These are phyloP conservation scores for Heracleum sosnowskyi DNA, from an alignment of 129 eudicot genomes.

Conservation along the genomic window DNA sequence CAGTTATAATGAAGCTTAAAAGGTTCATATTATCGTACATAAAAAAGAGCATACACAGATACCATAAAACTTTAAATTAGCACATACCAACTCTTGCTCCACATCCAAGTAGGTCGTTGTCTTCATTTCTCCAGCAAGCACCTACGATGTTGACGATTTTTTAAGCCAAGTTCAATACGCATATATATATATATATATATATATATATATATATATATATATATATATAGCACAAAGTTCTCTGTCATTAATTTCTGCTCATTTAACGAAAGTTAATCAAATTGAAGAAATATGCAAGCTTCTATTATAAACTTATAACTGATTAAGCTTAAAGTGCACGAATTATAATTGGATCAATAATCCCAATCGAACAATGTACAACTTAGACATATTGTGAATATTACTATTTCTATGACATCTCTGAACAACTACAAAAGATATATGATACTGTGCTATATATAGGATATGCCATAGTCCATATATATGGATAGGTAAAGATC, in stretches of 20 bases:
- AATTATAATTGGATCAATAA: background rate
- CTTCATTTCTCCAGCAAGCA: constrained; percentile 81
- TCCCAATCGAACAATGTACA: background rate
- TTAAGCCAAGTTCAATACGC: constrained; percentile 5
- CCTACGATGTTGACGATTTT: constrained; percentile 32
- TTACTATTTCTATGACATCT: background rate
- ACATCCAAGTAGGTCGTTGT: constrained; percentile 62
- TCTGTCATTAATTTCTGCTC: background rate
- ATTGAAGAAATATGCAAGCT: background rate
- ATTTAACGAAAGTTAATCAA: background rate
- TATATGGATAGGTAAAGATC: background rate
- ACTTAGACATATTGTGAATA: background rate
- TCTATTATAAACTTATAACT: background rate
- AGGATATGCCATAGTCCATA: background rate
- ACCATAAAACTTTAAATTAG: background rate
- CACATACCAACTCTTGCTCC: constrained; percentile 73
- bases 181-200: background rate
- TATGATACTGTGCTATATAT: background rate
- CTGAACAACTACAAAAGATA: background rate
- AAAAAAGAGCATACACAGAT: background rate
- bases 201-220: too few species aligned
- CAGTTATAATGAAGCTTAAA: constrained; percentile 9
- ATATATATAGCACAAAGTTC: background rate
- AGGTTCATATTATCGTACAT: too few species aligned
- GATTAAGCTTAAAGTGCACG: background rate